A percentile compares a stretch with the other conserved stretches of the same genome.
Conservation (phyloP, 1,139 yeast genomes). For the Martiniozyma asiatica region DNA sequence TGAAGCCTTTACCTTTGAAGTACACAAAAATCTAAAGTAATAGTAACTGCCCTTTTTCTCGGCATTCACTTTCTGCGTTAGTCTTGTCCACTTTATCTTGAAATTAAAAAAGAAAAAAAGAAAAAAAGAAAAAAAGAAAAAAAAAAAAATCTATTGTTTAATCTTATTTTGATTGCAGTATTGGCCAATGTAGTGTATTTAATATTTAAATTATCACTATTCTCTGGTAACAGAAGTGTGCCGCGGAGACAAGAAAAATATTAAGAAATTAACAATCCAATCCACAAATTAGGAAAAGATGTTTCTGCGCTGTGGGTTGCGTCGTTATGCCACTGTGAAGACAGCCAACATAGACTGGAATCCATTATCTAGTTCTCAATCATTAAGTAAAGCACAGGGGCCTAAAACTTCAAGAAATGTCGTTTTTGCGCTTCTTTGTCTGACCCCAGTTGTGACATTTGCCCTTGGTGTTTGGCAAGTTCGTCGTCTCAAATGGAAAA, state of each 20-base stretch:
- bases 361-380: slow-evolving; percentile 48
- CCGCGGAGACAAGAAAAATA: too few relatives aligned
- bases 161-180: slow-evolving; percentile 1
- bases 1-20: too few relatives aligned
- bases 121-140: not conserved
- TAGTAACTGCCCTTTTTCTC: too few relatives aligned
- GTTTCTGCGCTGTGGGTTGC: too few relatives aligned
- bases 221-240: too few relatives aligned
- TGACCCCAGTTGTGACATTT: slow-evolving; percentile 84
- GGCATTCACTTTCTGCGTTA: too few relatives aligned
- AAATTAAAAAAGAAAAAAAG: too few relatives aligned
- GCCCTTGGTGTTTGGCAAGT: slow-evolving; percentile 93
- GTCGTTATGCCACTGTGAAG: slow-evolving; percentile 28
- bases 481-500: slow-evolving; percentile 76
- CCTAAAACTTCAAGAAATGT: slow-evolving; percentile 28
- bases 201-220: too few relatives aligned
- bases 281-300: too few relatives aligned
- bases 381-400: slow-evolving; percentile 25
- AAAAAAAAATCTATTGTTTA: not conserved
- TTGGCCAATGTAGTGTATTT: slow-evolving; percentile 1
- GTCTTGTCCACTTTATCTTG: too few relatives aligned
- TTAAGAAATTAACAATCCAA: too few relatives aligned
- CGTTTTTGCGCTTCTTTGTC: slow-evolving; percentile 47
- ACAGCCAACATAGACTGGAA: slow-evolving; percentile 80
- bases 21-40: too few relatives aligned